Percentiles rank a stretch among this genome's conserved stretches.
These are phyloP conservation scores for Stephanocyclus meneghinianus DNA, from an alignment of 352 stramenopile species.

Conservation along the genomic window DNA sequence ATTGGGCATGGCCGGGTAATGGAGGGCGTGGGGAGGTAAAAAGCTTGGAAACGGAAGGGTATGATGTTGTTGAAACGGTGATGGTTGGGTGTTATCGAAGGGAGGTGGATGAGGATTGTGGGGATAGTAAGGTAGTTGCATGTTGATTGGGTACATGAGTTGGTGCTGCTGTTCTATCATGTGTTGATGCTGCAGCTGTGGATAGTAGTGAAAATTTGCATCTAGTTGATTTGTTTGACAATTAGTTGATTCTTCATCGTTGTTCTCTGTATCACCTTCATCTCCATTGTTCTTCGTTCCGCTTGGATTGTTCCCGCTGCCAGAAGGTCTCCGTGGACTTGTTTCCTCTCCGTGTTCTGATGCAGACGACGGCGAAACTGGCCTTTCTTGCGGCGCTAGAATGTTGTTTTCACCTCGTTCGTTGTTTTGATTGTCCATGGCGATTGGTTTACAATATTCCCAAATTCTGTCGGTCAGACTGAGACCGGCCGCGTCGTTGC, in stretches of 20 bases:
- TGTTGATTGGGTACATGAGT: constrained; percentile 12
- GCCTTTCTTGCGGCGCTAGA: constrained; percentile 7
- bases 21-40: not conserved
- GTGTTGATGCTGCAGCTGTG: not conserved
- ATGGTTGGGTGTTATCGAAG: not conserved
- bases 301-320: not conserved
- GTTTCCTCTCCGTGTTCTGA: constrained; percentile 1
- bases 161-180: not conserved
- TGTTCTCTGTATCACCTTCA: not conserved
- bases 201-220: not conserved
- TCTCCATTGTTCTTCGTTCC: not conserved
- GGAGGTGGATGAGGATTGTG: not conserved
- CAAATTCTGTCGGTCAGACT: no score
- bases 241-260: not conserved
- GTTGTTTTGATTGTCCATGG: not conserved
- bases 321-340: not conserved
- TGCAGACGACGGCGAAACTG: constrained; percentile 14
- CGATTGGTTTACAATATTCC: not conserved
- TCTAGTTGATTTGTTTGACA: not conserved
- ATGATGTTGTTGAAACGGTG: not conserved
- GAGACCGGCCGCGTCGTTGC: no score
- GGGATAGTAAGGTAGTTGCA: not conserved
- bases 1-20: not conserved
- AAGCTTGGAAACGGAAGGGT: constrained; percentile 3
- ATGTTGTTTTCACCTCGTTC: not conserved